A percentile compares a stretch with the other conserved stretches of the same genome.
phyloP scores from a whole-genome alignment of 2,329 filamentous ascomycete species.

The Colletotrichum sp. region DNA sequence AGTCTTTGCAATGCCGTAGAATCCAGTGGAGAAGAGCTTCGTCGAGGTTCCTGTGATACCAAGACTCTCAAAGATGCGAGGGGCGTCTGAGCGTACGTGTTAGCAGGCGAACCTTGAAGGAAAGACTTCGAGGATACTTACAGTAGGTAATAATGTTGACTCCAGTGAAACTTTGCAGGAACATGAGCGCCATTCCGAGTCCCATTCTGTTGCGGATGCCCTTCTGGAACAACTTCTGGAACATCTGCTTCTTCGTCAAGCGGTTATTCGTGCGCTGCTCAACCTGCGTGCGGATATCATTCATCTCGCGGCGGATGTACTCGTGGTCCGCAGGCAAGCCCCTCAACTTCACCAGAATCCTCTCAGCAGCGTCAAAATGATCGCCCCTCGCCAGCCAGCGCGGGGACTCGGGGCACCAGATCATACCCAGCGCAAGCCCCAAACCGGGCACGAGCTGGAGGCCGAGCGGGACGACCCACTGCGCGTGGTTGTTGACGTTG shows the following conservation, averaged over 20 bases:
- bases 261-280: conserved; percentile 44
- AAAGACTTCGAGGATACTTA: neutral
- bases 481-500: conserved; percentile 16
- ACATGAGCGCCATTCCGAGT: conserved; percentile 59
- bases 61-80: conserved; percentile 40
- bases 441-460: conserved; percentile 46
- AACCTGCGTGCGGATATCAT: conserved; percentile 63
- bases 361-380: conserved; percentile 41
- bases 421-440: conserved; percentile 36
- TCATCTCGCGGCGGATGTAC: conserved; percentile 49
- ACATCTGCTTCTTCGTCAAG: conserved; percentile 31
- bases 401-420: conserved; percentile 43
- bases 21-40: conserved; percentile 42
- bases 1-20: conserved; percentile 44
- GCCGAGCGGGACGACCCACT: conserved; percentile 48
- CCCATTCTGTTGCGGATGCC: conserved; percentile 48
- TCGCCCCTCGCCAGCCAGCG: conserved; percentile 39
- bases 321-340: conserved; percentile 18
- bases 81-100: too few relatives aligned
- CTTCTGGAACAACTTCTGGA: conserved; percentile 39
- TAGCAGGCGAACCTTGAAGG: too few relatives aligned
- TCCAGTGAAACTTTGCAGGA: conserved; percentile 40
- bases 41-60: conserved; percentile 36
- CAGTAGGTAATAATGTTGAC: conserved; percentile 68
- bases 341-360: conserved; percentile 41